phyloP scores from a whole-genome alignment of 2,329 filamentous ascomycete species.

The Lasiodiplodia sp. region DNA sequence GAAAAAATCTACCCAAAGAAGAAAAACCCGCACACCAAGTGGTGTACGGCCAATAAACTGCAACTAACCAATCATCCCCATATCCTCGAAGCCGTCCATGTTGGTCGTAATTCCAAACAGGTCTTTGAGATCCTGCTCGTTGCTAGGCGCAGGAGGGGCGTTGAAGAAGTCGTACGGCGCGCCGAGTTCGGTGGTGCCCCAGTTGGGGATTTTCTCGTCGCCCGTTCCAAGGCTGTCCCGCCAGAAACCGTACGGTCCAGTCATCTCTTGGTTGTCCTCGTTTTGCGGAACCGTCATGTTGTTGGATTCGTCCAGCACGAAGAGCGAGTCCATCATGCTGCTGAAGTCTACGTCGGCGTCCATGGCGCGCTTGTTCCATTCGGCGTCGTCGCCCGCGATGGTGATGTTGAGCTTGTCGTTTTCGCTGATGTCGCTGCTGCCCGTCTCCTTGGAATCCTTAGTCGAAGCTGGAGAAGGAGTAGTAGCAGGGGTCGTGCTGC shows the following conservation, averaged over 20 bases:
- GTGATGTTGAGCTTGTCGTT: constrained; percentile 51
- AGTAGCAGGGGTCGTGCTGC: constrained; percentile 34
- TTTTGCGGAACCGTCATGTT: constrained; percentile 22
- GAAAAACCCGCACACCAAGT: background rate
- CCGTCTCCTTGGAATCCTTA: constrained; percentile 47
- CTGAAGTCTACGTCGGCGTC: constrained; percentile 23
- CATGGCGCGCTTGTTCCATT: constrained; percentile 14
- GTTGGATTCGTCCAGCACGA: constrained; percentile 26
- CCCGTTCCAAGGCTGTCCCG: constrained; percentile 16
- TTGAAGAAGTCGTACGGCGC: constrained; percentile 25
- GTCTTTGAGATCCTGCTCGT: constrained; percentile 22
- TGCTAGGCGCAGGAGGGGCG: constrained; percentile 17
- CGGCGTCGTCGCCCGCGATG: constrained; percentile 33
- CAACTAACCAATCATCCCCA: background rate
- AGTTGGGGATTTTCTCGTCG: constrained; percentile 23
- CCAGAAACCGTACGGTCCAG: constrained; percentile 7
- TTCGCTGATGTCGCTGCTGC: constrained; percentile 52
- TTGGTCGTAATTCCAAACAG: constrained; percentile 21
- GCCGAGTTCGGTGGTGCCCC: constrained; percentile 10
- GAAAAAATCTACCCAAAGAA: background rate
- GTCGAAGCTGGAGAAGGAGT: constrained; percentile 42
- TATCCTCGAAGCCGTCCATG: constrained; percentile 7
- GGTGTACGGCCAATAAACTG: background rate
- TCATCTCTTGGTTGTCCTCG: constrained; percentile 20
- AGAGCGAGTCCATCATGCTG: constrained; percentile 20